phyloP scores from a whole-genome alignment of 2,329 filamentous ascomycete genomes.

The Trichoderma gracile region DNA sequence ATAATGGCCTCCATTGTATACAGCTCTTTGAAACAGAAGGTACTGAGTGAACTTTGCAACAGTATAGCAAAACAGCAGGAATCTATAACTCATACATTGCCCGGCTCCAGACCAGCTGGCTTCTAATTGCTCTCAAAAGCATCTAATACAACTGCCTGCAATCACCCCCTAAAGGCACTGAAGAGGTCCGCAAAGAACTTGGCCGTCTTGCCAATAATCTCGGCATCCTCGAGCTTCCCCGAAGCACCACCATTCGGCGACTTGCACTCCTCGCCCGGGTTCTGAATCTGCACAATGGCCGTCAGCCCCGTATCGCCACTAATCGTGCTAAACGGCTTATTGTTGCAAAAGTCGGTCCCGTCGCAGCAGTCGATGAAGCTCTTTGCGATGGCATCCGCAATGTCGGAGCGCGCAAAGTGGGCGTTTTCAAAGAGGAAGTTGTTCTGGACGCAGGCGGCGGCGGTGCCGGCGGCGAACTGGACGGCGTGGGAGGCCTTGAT shows the following conservation, averaged over 20 bases:
- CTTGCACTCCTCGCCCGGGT: neutral
- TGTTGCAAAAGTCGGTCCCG: neutral
- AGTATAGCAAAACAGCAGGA: neutral
- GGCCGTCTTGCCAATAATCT: neutral
- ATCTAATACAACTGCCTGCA: neutral
- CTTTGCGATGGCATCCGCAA: neutral
- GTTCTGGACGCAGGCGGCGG: slow-evolving; percentile 2
- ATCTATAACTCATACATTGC: neutral
- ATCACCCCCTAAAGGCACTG: neutral
- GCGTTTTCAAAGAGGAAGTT: neutral
- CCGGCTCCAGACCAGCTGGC: neutral
- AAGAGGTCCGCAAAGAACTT: slow-evolving; percentile 1
- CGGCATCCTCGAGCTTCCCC: neutral
- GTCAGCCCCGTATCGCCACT: neutral
- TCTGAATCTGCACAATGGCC: neutral
- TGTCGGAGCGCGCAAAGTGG: neutral
- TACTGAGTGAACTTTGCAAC: neutral
- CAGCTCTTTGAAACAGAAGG: too few relatives aligned
- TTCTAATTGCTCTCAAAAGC: too few relatives aligned
- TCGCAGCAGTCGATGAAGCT: neutral
- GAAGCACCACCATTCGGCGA: neutral
- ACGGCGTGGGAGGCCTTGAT: neutral
- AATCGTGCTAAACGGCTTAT: neutral
- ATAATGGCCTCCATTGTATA: too few relatives aligned
- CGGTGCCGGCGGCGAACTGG: neutral